These are phyloP conservation scores for Amanita pseudoporphyria DNA, from an alignment of 768 basidiomycete species.

Conservation along the genomic window DNA sequence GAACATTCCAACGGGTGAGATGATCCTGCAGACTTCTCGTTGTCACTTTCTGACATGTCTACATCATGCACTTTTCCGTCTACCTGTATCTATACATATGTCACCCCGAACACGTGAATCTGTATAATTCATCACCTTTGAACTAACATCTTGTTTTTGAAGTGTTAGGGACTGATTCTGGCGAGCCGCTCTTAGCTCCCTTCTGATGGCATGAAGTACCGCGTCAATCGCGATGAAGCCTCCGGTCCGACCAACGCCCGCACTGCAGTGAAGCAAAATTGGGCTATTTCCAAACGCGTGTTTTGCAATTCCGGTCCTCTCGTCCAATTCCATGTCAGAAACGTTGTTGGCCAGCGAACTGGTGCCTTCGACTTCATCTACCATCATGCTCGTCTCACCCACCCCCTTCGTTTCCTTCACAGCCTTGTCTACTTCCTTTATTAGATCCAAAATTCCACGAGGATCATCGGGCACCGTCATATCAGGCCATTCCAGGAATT, in stretches of 20 bases:
- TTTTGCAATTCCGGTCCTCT: slow-evolving; percentile 43
- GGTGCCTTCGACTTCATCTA: slow-evolving; percentile 2
- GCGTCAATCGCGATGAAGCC: slow-evolving; percentile 88
- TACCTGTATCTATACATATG: not conserved
- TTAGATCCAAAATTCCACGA: slow-evolving; percentile 59
- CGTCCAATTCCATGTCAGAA: slow-evolving; percentile 35
- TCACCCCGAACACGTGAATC: not conserved
- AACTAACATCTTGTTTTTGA: not conserved
- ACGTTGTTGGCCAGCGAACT: slow-evolving; percentile 6
- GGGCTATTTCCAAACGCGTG: slow-evolving; percentile 48
- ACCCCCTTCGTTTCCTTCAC: slow-evolving; percentile 23
- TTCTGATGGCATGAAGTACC: slow-evolving; percentile 63
- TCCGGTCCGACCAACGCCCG: slow-evolving; percentile 92
- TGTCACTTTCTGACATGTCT: not conserved
- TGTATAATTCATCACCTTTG: not conserved
- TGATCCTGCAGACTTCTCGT: not conserved
- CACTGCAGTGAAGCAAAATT: slow-evolving; percentile 82
- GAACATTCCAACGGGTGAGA: not conserved
- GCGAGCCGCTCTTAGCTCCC: slow-evolving; percentile 29
- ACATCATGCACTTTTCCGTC: not conserved
- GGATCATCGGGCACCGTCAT: slow-evolving; percentile 91
- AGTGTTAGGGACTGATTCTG: not conserved
- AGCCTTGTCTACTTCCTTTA: slow-evolving; percentile 55
- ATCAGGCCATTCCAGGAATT: slow-evolving; percentile 95
- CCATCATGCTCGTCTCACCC: slow-evolving; percentile 8